phyloP scores from a whole-genome alignment of 306 rosid genomes.

The Herpetospermum pedunculosum region DNA sequence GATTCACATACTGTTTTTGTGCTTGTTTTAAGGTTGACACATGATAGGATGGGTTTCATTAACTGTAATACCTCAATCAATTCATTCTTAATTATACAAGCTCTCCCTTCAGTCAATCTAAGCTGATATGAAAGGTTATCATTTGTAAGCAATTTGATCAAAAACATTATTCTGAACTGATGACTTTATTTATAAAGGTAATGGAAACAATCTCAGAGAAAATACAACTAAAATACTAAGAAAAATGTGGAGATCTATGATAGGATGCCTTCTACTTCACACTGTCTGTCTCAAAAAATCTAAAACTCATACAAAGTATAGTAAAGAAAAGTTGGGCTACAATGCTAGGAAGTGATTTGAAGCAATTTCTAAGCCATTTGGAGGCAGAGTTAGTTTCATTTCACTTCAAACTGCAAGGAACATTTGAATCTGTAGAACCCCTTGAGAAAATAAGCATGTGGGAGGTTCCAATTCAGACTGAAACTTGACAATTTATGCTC shows the following conservation, averaged over 20 bases:
- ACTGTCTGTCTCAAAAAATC: constrained; percentile 1
- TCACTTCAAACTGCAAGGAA: not conserved
- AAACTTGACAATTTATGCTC: not conserved
- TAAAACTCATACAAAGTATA: not conserved
- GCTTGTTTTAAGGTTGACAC: too few species aligned
- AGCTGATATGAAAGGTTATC: not conserved
- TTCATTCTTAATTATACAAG: not conserved
- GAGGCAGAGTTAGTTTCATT: not conserved
- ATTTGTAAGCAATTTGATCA: not conserved
- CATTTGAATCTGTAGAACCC: not conserved
- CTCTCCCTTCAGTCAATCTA: not conserved
- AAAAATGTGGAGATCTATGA: constrained; percentile 1
- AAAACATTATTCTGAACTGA: not conserved
- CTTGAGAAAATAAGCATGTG: not conserved
- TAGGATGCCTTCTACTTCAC: constrained; percentile 7
- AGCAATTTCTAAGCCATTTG: not conserved
- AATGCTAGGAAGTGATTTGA: not conserved
- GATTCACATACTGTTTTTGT: too few species aligned
- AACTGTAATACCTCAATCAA: too few species aligned
- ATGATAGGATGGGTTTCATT: too few species aligned
- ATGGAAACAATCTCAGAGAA: not conserved
- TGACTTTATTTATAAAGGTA: not conserved
- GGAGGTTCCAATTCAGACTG: not conserved
- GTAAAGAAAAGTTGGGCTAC: not conserved
- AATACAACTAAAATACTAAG: not conserved